These are phyloP conservation scores for Pseudocercospora macadamiae DNA, from an alignment of 2,329 filamentous ascomycete genomes.

Conservation along the genomic window DNA sequence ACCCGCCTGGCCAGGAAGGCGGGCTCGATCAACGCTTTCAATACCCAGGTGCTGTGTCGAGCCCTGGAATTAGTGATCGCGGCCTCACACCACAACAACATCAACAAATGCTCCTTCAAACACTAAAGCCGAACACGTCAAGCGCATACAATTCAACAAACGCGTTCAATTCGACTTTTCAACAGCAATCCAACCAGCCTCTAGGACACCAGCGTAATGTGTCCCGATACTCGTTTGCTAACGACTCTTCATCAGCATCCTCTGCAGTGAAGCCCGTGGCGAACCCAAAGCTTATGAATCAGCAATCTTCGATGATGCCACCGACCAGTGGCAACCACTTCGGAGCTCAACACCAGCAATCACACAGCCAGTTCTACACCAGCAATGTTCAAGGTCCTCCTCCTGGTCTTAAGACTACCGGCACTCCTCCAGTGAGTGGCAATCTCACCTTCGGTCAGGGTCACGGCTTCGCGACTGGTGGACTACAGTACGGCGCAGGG, in stretches of 20 bases:
- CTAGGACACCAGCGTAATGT: constrained; percentile 77
- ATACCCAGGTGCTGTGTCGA: constrained; percentile 51
- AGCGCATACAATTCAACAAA: constrained; percentile 51
- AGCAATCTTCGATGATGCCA: constrained; percentile 85
- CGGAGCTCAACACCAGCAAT: constrained; percentile 57
- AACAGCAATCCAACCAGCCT: constrained; percentile 25
- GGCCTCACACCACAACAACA: constrained; percentile 81
- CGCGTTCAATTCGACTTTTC: constrained; percentile 45
- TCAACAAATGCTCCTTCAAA: constrained; percentile 66
- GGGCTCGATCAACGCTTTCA: constrained; percentile 37
- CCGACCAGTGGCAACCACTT: constrained; percentile 49
- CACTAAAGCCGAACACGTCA: constrained; percentile 49
- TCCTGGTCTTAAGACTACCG: constrained; percentile 91
- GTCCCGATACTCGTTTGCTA: constrained; percentile 85
- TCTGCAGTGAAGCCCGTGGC: constrained; percentile 74
- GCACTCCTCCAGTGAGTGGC: constrained; percentile 81
- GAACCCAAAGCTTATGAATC: constrained; percentile 79
- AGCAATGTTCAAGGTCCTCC: constrained; percentile 89
- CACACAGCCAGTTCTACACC: constrained; percentile 74
- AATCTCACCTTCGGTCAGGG: constrained; percentile 88
- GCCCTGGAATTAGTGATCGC: constrained; percentile 64
- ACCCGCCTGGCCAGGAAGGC: constrained; percentile 60
- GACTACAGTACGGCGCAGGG: constrained; percentile 63
- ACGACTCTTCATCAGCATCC: constrained; percentile 65
- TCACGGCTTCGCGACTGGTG: constrained; percentile 74